phyloP scores from a whole-genome alignment of 768 basidiomycete genomes.

The Roridomyces roridus region DNA sequence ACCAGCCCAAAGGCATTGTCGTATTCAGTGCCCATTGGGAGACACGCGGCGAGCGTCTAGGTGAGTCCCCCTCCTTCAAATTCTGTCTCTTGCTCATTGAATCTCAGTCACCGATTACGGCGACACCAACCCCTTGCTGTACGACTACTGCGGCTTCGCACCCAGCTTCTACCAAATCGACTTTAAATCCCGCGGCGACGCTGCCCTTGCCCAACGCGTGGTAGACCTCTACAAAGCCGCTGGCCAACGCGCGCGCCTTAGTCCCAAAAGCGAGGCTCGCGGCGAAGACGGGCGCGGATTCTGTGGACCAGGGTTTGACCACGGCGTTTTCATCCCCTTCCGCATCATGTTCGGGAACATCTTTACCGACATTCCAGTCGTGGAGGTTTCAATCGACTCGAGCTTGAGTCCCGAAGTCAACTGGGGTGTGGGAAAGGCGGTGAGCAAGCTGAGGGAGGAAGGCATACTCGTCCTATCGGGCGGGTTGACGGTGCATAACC shows the following conservation, averaged over 20 bases:
- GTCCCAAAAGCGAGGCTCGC: slow-evolving; percentile 55
- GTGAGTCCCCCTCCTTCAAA: slow-evolving; percentile 38
- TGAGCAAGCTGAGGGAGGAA: slow-evolving; percentile 67
- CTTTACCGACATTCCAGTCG: slow-evolving; percentile 66
- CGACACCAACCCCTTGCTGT: slow-evolving; percentile 74
- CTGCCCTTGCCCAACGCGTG: slow-evolving; percentile 59
- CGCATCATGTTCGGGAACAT: slow-evolving; percentile 77
- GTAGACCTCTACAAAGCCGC: slow-evolving; percentile 66
- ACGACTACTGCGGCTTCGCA: slow-evolving; percentile 76
- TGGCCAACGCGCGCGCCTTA: slow-evolving; percentile 58
- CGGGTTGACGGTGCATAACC: slow-evolving; percentile 69
- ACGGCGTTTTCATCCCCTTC: slow-evolving; percentile 85
- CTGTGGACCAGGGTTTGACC: slow-evolving; percentile 64
- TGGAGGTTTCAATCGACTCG: slow-evolving; percentile 72
- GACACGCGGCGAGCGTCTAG: slow-evolving; percentile 60
- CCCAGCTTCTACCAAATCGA: slow-evolving; percentile 63
- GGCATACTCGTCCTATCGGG: slow-evolving; percentile 74
- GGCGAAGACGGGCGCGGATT: slow-evolving; percentile 73
- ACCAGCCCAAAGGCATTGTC: slow-evolving; percentile 78
- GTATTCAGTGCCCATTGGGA: slow-evolving; percentile 90
- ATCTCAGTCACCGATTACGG: slow-evolving; percentile 76
- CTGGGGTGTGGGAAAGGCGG: slow-evolving; percentile 69
- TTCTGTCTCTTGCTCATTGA: not conserved
- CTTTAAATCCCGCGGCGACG: slow-evolving; percentile 73
- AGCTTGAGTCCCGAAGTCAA: slow-evolving; percentile 64